phyloP scores from a whole-genome alignment of 2,329 filamentous ascomycete genomes.

The Fusarium annulatum region DNA sequence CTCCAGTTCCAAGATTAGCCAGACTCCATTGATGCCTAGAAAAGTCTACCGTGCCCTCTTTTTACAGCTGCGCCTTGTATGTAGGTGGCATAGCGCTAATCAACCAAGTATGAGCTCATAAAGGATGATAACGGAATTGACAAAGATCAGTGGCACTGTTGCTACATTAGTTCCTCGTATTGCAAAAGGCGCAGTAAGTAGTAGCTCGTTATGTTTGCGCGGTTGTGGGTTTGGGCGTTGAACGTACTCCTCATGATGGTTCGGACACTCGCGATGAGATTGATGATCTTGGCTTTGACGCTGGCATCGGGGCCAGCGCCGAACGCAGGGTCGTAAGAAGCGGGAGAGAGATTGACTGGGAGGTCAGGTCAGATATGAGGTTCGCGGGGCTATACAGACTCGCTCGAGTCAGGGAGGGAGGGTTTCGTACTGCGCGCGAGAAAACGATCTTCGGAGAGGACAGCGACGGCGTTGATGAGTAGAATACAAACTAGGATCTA shows the following conservation, averaged over 20 bases:
- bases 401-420: not conserved
- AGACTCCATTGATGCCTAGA: constrained; percentile 39
- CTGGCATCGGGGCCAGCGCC: constrained; percentile 78
- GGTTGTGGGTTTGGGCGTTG: not conserved
- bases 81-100: constrained; percentile 33
- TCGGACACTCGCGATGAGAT: constrained; percentile 89
- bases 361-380: constrained; percentile 20
- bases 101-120: constrained; percentile 83
- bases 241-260: constrained; percentile 87
- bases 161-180: constrained; percentile 12
- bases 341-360: constrained; percentile 78
- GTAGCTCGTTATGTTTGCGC: not conserved
- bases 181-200: not conserved
- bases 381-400: not conserved
- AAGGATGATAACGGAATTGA: constrained; percentile 84
- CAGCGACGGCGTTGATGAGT: constrained; percentile 91
- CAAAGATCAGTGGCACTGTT: constrained; percentile 83
- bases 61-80: constrained; percentile 3
- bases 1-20: constrained; percentile 30
- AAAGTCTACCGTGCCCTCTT: constrained; percentile 35
- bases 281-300: constrained; percentile 87
- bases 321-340: constrained; percentile 79
- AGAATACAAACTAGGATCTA: constrained; percentile 73
- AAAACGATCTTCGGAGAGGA: constrained; percentile 95
- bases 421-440: constrained; percentile 70